These are phyloP conservation scores for Hippophae rhamnoides DNA, from an alignment of 306 rosid genomes.

Conservation along the genomic window DNA sequence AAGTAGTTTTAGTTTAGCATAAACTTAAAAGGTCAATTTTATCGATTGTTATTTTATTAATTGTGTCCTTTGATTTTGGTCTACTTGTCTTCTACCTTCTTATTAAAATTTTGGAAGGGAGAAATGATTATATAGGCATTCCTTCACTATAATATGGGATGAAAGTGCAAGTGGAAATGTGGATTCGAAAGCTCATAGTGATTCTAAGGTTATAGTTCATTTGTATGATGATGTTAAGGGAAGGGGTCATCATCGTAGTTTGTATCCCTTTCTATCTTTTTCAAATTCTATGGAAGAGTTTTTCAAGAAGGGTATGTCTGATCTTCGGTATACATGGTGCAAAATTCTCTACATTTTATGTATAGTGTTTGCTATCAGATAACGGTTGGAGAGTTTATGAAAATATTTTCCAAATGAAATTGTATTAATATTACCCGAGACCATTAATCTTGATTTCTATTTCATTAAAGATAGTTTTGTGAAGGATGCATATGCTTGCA, in stretches of 20 bases:
- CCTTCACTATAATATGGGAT: conserved; percentile 3
- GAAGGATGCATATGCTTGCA: conserved; percentile 52
- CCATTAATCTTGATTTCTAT: conserved; percentile 91
- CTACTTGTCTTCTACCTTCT: no score
- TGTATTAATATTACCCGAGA: conserved; percentile 82
- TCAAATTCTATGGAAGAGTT: conserved; percentile 56
- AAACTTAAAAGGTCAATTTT: no score
- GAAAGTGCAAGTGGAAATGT: conserved; percentile 6
- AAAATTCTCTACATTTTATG: conserved; percentile 99
- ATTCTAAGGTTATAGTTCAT: conserved; percentile 28
- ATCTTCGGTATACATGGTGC: conserved; percentile 70
- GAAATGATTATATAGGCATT: no score
- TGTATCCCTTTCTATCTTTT: conserved; percentile 46
- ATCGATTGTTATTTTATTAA: no score
- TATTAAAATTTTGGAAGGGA: no score
- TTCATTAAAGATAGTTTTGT: conserved; percentile 65
- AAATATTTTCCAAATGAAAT: conserved; percentile 59
- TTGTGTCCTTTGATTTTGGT: no score
- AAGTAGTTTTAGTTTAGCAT: no score
- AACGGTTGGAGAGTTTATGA: conserved; percentile 70
- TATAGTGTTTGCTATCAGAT: conserved; percentile 62
- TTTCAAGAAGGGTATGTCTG: conserved; percentile 52
- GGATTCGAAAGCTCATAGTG: conserved; percentile 9
- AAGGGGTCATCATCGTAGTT: conserved; percentile 84
- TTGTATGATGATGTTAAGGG: conserved; percentile 70